Base-by-base conservation (phyloP, 176 grass and related monocot genomes). In the Ananas comosus region DNA sequence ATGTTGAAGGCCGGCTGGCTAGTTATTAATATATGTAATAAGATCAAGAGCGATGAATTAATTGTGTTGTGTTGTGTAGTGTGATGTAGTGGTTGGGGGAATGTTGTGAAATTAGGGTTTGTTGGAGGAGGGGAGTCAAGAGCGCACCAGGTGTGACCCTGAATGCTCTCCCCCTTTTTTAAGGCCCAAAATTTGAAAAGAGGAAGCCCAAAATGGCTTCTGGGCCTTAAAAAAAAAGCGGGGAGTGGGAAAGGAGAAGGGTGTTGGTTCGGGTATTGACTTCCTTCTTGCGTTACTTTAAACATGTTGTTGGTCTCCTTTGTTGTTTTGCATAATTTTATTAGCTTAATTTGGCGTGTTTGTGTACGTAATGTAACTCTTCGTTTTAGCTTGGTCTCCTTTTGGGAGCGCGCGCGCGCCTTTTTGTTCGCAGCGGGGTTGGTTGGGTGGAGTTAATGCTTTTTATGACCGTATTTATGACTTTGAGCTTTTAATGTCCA, bases 251-350 rank as follows among this genome's bases (percentile, higher is more conserved):
- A n/a, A 48, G 10, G 68, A 71, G 77, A 64, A 70, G 94, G 87
- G 88, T 82, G 21, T 88, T 99, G 95, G 95, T 99, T 99, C 95
- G 95, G 95, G 95, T 91, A 93, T 99, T 99, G 95, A 99, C 95
- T 99, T 88, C 89, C 85, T 91, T 73, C 80, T 78, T 83, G 58
- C 82, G 61, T 52, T n/a, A n/a, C n/a, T n/a, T 76, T 65, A 76
- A 85, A 68, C 67, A 51, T 79, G 81, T 70, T 66, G 80, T 75
- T 73, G 82, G n/a, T n/a, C n/a, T n/a, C n/a, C n/a, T n/a, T n/a
- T n/a, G n/a, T n/a, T n/a, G n/a, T n/a, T n/a, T n/a, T n/a, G n/a
- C n/a, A n/a, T n/a, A n/a, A n/a, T n/a, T n/a, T n/a, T n/a, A n/a
- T n/a, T n/a, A n/a, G n/a, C 64, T 74, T 42, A 51, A 68, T 7